Evolutionary conservation across 176 grass and related monocot species (phyloP).

Genomic region (Carex myosuroides): DNA sequence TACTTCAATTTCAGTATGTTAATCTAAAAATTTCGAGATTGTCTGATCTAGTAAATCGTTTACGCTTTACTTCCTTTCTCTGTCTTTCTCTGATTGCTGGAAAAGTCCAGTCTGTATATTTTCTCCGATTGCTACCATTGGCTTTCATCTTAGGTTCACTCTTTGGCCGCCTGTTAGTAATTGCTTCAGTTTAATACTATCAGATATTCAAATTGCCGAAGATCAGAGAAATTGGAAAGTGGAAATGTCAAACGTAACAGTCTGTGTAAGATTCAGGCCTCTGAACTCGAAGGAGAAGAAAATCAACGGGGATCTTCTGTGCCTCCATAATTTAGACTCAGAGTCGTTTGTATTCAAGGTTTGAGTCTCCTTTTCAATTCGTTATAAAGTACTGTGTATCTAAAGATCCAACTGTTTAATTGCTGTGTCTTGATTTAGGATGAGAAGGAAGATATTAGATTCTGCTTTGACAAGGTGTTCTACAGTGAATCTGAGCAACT

Average conservation of each 20-base stretch:
- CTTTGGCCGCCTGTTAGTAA: not conserved
- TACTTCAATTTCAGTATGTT: not conserved
- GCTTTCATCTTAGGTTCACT: not conserved
- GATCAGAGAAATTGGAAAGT: not conserved
- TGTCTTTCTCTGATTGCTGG: not conserved
- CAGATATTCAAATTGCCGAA: not conserved
- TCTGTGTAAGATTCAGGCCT: constrained; percentile 79
- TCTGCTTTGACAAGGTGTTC: constrained; percentile 80
- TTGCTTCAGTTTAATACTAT: not conserved
- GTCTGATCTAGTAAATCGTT: not conserved
- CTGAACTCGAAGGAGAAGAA: constrained; percentile 62
- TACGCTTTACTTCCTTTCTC: not conserved
- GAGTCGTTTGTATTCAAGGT: constrained; percentile 76
- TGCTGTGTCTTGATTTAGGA: constrained; percentile 31
- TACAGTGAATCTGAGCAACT: constrained; percentile 52
- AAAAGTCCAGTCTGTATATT: not conserved
- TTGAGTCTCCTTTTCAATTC: not conserved
- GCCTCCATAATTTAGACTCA: constrained; percentile 47
- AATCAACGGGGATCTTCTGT: constrained; percentile 35
- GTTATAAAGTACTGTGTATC: not conserved
- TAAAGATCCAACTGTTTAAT: constrained; percentile 17
- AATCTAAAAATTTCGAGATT: not conserved
- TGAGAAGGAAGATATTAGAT: constrained; percentile 66
- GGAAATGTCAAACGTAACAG: constrained; percentile 71
- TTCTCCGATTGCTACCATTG: not conserved